These are phyloP conservation scores for Ascoidea rubescens DNA, from an alignment of 805 yeast species.

Conservation along the genomic window DNA sequence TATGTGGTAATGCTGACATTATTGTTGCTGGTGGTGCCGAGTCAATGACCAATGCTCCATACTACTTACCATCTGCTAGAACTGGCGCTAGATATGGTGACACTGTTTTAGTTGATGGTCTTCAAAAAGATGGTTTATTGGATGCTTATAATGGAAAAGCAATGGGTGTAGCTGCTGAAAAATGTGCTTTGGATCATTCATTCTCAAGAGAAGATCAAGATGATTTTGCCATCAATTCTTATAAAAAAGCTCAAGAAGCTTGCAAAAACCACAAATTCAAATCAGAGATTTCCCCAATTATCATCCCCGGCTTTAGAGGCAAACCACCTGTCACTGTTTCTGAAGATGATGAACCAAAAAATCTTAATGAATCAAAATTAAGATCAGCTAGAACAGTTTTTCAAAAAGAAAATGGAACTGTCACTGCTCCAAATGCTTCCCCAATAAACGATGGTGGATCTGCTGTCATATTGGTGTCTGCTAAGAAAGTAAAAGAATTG, in stretches of 20 bases:
- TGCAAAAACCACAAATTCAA: conserved; percentile 69
- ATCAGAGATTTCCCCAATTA: conserved; percentile 74
- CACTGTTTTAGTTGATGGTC: conserved; percentile 65
- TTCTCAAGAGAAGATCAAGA: conserved; percentile 83
- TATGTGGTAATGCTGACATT: conserved; percentile 81
- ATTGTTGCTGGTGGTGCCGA: conserved; percentile 97
- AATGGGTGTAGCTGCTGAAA: conserved; percentile 97
- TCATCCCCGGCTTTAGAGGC: conserved; percentile 81
- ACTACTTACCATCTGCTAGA: conserved; percentile 79
- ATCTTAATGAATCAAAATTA: conserved; percentile 66
- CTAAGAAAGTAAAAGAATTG: conserved; percentile 69
- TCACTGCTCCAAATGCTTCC: conserved; percentile 95
- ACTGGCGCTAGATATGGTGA: conserved; percentile 87
- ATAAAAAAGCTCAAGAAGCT: conserved; percentile 77
- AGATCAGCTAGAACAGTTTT: conserved; percentile 86
- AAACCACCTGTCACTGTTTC: conserved; percentile 67
- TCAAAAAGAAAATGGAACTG: conserved; percentile 87
- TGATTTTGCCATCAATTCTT: conserved; percentile 71
- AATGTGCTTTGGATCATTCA: conserved; percentile 75
- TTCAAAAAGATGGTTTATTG: conserved; percentile 82
- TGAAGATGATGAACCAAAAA: conserved; percentile 73
- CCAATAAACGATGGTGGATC: conserved; percentile 98
- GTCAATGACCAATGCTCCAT: conserved; percentile 92
- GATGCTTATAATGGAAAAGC: conserved; percentile 83
- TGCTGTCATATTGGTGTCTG: conserved; percentile 82